These are phyloP conservation scores for Hypsizygus ulmarius DNA, from an alignment of 1,284 basidiomycete genomes.

Conservation along the genomic window DNA sequence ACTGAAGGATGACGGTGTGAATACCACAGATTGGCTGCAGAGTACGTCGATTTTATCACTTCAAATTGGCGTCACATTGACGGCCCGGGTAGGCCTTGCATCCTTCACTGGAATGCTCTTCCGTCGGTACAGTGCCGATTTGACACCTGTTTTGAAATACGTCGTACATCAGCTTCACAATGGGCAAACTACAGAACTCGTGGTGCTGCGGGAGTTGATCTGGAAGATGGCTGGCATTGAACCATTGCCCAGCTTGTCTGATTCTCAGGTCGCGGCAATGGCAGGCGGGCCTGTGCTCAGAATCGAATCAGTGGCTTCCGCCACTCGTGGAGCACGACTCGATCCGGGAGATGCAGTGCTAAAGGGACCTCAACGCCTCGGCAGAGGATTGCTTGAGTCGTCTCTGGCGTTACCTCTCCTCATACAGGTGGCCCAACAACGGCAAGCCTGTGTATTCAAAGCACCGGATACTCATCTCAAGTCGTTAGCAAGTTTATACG, in stretches of 20 bases:
- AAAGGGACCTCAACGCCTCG: conserved; percentile 67
- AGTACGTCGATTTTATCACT: conserved; percentile 51
- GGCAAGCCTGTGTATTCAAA: conserved; percentile 76
- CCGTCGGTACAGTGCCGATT: conserved; percentile 81
- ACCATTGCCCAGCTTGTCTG: conserved; percentile 84
- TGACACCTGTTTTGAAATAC: conserved; percentile 85
- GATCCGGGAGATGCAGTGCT: conserved; percentile 60
- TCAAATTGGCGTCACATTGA: conserved; percentile 4
- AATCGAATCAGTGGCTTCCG: conserved; percentile 79
- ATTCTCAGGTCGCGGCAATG: conserved; percentile 86
- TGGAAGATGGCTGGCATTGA: conserved; percentile 96
- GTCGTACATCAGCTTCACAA: conserved; percentile 88
- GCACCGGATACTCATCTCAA: conserved; percentile 76
- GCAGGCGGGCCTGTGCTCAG: conserved; percentile 87
- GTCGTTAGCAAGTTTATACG: conserved; percentile 82
- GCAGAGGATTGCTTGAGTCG: conserved; percentile 68
- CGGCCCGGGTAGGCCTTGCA: conserved; percentile 66
- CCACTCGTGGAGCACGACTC: conserved; percentile 65
- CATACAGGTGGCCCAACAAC: conserved; percentile 85
- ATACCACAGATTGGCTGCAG: conserved; percentile 90
- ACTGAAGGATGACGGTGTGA: conserved; percentile 91
- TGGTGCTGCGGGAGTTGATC: conserved; percentile 90
- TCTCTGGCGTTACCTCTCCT: conserved; percentile 79
- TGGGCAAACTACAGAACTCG: conserved; percentile 83
- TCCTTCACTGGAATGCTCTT: conserved; percentile 93